These are phyloP conservation scores for Cryptomeria japonica DNA, from an alignment of 75 land plant species.

Conservation along the genomic window DNA sequence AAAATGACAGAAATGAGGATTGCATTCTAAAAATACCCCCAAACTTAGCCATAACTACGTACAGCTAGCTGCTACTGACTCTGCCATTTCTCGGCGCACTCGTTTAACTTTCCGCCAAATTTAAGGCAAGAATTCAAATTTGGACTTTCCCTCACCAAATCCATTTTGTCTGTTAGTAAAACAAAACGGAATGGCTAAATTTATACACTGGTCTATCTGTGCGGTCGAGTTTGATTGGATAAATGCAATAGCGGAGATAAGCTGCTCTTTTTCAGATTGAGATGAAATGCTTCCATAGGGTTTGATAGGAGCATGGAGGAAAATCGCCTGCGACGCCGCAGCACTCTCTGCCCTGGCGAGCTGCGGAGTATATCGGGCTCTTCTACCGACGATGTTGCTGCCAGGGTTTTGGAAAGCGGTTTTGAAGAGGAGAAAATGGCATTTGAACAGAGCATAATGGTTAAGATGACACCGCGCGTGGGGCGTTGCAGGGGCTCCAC, in stretches of 20 bases:
- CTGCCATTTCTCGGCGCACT: neutral
- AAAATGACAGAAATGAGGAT: neutral
- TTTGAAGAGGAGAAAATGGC: constrained; percentile 7
- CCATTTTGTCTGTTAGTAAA: neutral
- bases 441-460: neutral
- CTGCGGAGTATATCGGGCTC: neutral
- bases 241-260: no score
- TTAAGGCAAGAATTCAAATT: neutral
- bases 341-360: constrained; percentile 5
- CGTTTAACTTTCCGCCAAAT: neutral
- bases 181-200: constrained; percentile 1
- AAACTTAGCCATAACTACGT: neutral
- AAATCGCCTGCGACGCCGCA: neutral
- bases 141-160: neutral
- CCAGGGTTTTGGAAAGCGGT: neutral
- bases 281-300: neutral
- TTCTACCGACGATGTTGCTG: neutral
- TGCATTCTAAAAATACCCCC: neutral
- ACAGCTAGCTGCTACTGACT: neutral
- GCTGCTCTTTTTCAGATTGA: neutral
- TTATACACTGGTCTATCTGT: neutral
- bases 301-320: neutral
- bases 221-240: neutral
- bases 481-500: neutral
- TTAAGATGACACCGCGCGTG: neutral